Percentiles rank a stretch among this genome's conserved stretches.
phyloP scores from a whole-genome alignment of 208 protist genomes.

The Herpetomonas samuelpessoai region DNA sequence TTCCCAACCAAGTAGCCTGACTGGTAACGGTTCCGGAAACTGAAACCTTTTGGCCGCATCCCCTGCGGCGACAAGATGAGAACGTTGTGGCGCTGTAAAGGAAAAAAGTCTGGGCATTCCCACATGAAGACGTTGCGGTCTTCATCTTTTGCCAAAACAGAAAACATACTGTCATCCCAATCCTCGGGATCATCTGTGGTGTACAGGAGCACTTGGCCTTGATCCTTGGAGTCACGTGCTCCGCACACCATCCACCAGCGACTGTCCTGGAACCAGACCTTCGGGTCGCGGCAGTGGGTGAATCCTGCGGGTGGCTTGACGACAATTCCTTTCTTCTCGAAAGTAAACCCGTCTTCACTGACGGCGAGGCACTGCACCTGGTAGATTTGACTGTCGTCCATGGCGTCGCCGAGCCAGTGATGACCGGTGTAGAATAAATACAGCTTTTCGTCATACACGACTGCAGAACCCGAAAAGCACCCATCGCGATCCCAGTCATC shows the following conservation, averaged over 20 bases:
- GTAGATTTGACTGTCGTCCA: constrained; percentile 43
- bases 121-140: constrained; percentile 63
- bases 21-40: constrained; percentile 40
- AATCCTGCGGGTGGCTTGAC: constrained; percentile 68
- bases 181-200: constrained; percentile 63
- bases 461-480: constrained; percentile 43
- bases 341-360: constrained; percentile 61
- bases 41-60: constrained; percentile 23
- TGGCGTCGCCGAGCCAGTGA: constrained; percentile 45
- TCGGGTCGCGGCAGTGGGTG: constrained; percentile 45
- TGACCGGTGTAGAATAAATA: constrained; percentile 67
- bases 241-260: constrained; percentile 68
- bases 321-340: constrained; percentile 63
- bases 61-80: constrained; percentile 44
- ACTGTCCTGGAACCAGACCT: constrained; percentile 49
- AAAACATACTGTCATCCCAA: constrained; percentile 65
- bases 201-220: constrained; percentile 63
- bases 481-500: constrained; percentile 63
- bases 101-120: constrained; percentile 49
- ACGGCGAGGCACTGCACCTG: constrained; percentile 69
- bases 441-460: constrained; percentile 52
- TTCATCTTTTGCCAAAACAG: constrained; percentile 44
- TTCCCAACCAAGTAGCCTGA: constrained; percentile 32
- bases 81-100: constrained; percentile 20
- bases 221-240: constrained; percentile 46